Base-by-base conservation (phyloP, 148 eudicot genomes). In the Vaccinium corymbosum region DNA sequence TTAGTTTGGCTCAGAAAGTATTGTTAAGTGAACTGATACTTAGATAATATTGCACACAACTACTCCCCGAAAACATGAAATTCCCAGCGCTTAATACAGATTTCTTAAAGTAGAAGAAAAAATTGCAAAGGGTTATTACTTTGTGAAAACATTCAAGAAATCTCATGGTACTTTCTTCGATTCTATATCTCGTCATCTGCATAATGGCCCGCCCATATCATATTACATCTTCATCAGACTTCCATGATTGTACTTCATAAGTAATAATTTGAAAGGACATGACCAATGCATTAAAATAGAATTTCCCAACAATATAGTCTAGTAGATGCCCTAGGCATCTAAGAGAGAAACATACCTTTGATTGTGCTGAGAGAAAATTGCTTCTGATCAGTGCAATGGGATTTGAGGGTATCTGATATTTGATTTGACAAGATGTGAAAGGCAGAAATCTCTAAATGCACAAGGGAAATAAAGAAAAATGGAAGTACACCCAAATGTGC, bases 291-390 rank as follows among this genome's bases (percentile, higher is more conserved):
- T 6, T 42, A 57, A 7, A 59, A 22, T 10, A 81, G 19, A 81
- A 81, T 25, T 50, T 22, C 53, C 32, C 17, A 50, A 80, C 71
- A 2, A 3, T 17, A n/a, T 29, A 22, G 1, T 64, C 35, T 4
- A 57, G 12, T 22, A 80, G 10, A 80, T 68, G 55, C 46, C 20
- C 46, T 17, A 50, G 32, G 35, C 80, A 25, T 57, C 76, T 81
- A n/a, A n/a, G 68, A 64, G 79, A 76, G 22, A 50, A 84, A 79
- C 86, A 19, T 82, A 95, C 98, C 98, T 96, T 96, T 85, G 98
- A 90, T 84, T 90, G 87, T n/a, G 93, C 78, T 51, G 99, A 93
- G 79, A 97, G 94, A 84, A 97, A 87, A 85, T 89, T 93, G 90
- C 97, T 97, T 87, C 79, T 81, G 84, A 94, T 55, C 80, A 94